phyloP scores from a whole-genome alignment of 306 rosid species.

The Arachis stenosperma region DNA sequence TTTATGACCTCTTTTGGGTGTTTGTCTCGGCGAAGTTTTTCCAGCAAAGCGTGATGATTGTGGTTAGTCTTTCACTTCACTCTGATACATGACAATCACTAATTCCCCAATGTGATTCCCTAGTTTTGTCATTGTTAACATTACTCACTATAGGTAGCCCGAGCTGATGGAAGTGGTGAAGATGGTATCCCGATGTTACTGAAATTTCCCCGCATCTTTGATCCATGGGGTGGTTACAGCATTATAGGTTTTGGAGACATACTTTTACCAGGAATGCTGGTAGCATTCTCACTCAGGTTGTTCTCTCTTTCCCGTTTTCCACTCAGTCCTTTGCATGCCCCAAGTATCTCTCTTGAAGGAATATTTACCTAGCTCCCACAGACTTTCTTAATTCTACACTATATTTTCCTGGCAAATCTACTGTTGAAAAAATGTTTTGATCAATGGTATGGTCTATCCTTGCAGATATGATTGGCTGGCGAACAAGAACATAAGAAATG shows the following conservation, averaged over 20 bases:
- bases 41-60: conserved; percentile 97
- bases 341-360: conserved; percentile 9
- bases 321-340: conserved; percentile 29
- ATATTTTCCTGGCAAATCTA: conserved; percentile 17
- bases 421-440: conserved; percentile 27
- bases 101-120: conserved; percentile 26
- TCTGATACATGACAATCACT: conserved; percentile 5
- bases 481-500: conserved; percentile 66
- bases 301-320: conserved; percentile 30
- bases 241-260: conserved; percentile 98
- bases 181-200: conserved; percentile 98
- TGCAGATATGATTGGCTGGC: conserved; percentile 94
- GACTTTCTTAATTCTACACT: conserved; percentile 1
- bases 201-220: conserved; percentile 85
- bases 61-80: conserved; percentile 64
- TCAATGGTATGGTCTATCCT: conserved; percentile 7
- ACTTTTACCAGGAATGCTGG: conserved; percentile 87
- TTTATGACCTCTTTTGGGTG: conserved; percentile 96
- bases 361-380: conserved; percentile 1
- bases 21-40: conserved; percentile 80
- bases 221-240: conserved; percentile 99
- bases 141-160: conserved; percentile 69
- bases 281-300: conserved; percentile 93
- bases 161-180: conserved; percentile 89
- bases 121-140: conserved; percentile 7